These are phyloP conservation scores for Sutorius eximius DNA, from an alignment of 1,284 basidiomycete species.

Conservation along the genomic window DNA sequence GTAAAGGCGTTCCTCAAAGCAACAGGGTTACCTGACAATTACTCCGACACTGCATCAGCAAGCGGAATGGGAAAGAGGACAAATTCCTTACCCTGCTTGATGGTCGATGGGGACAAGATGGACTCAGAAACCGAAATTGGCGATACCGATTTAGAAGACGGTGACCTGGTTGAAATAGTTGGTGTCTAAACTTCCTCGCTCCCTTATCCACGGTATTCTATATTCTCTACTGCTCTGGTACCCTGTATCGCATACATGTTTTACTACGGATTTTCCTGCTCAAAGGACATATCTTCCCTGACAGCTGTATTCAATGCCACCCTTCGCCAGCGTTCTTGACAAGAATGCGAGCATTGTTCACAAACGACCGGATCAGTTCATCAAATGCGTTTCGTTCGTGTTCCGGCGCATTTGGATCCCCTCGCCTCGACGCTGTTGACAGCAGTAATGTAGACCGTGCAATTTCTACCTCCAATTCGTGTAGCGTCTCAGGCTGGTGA, in stretches of 20 bases:
- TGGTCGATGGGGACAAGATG: conserved; percentile 70
- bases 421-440: conserved; percentile 56
- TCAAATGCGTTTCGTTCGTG: conserved; percentile 72
- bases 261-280: conserved; percentile 4
- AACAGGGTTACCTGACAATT: conserved; percentile 55
- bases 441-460: conserved; percentile 61
- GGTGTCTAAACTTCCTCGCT: conserved; percentile 46
- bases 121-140: conserved; percentile 55
- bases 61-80: conserved; percentile 36
- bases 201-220: conserved; percentile 6
- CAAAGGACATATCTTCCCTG: background rate
- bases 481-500: conserved; percentile 57
- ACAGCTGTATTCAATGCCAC: conserved; percentile 34
- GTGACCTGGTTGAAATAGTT: conserved; percentile 71
- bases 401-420: conserved; percentile 55
- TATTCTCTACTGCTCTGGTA: conserved; percentile 15
- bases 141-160: conserved; percentile 69
- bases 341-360: conserved; percentile 76
- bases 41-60: conserved; percentile 40
- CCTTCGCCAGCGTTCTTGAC: conserved; percentile 59
- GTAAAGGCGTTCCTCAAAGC: conserved; percentile 69
- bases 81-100: conserved; percentile 43
- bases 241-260: conserved; percentile 5
- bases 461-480: conserved; percentile 75
- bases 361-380: conserved; percentile 79